A percentile compares a stretch with the other conserved stretches of the same genome.
Evolutionary conservation across 2,329 filamentous ascomycete species (phyloP).

Genomic region (Pezicula radicicola): DNA sequence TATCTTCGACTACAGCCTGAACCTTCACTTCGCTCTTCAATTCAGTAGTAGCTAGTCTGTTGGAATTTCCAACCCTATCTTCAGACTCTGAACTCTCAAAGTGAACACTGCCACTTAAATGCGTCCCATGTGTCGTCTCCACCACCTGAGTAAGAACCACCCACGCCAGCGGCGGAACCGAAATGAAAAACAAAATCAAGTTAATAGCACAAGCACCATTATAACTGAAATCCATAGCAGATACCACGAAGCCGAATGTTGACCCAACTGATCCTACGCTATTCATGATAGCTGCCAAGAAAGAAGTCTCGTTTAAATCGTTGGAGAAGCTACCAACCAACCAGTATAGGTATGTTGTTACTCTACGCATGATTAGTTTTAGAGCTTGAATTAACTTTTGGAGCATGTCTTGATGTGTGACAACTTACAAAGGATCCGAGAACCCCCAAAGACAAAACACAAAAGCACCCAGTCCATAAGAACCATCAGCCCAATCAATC

Average conservation of each 20-base stretch:
- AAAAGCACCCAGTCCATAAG: constrained; percentile 10
- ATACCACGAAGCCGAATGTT: constrained; percentile 8
- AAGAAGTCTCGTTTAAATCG: constrained; percentile 10
- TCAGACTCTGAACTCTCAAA: background rate
- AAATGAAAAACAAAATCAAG: constrained; percentile 4
- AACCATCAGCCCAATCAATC: constrained; percentile 9
- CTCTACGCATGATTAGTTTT: background rate
- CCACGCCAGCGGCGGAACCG: constrained; percentile 3
- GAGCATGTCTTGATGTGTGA: too few relatives aligned
- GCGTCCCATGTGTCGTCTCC: background rate
- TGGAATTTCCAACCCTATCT: background rate
- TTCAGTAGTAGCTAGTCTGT: background rate
- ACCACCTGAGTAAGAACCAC: constrained; percentile 26
- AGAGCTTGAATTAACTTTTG: background rate
- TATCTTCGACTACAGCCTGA: too few relatives aligned
- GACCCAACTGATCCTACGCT: constrained; percentile 4
- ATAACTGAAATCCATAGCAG: constrained; percentile 6
- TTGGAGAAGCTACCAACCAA: constrained; percentile 12
- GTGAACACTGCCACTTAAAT: background rate
- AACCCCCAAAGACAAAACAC: constrained; percentile 13
- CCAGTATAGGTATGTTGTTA: constrained; percentile 14
- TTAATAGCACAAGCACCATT: constrained; percentile 9
- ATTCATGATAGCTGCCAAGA: constrained; percentile 8
- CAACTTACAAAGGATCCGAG: constrained; percentile 10
- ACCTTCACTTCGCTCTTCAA: too few relatives aligned